A percentile compares a stretch with the other conserved stretches of the same genome.
Conservation (phyloP, 192 early-diverging fungal genomes). For the Rhizoclosmatium globosum region DNA sequence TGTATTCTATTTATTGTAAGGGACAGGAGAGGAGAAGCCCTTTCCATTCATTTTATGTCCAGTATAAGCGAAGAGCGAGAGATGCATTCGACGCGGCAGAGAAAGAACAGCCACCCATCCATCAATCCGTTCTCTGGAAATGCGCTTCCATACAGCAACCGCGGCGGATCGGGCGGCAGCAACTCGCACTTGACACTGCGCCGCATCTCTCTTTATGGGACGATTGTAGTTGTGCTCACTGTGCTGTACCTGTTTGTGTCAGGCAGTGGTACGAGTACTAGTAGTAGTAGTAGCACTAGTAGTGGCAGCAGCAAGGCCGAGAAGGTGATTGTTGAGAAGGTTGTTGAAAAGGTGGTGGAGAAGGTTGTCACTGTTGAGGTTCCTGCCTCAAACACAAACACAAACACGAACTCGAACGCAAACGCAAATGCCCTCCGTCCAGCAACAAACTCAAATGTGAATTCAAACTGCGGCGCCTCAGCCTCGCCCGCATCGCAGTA, state of each 20-base stretch:
- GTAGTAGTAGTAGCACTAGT: not conserved
- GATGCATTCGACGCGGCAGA: not conserved
- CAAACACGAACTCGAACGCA: not conserved
- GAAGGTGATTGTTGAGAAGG: not conserved
- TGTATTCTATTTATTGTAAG: not conserved
- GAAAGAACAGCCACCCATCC: slow-evolving; percentile 9
- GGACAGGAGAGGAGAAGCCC: not conserved
- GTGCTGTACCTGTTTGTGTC: not conserved
- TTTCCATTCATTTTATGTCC: not conserved
- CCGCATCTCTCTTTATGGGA: not conserved
- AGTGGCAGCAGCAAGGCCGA: not conserved
- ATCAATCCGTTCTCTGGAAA: not conserved
- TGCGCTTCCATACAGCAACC: not conserved
- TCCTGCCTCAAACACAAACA: not conserved
- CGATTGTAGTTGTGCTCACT: not conserved
- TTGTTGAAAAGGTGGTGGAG: too few species aligned
- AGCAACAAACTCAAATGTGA: not conserved
- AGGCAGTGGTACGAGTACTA: not conserved
- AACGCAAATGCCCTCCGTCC: not conserved
- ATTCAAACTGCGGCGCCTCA: not conserved
- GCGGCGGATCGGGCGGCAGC: not conserved
- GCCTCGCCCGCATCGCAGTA: slow-evolving; percentile 65
- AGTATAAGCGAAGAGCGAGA: not conserved
- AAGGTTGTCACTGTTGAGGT: not conserved
- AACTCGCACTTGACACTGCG: slow-evolving; percentile 7